Percentiles rank a stretch among this genome's conserved stretches.
Evolutionary conservation across 2,329 filamentous ascomycete genomes (phyloP).

Genomic region (Ascochyta fabae): DNA sequence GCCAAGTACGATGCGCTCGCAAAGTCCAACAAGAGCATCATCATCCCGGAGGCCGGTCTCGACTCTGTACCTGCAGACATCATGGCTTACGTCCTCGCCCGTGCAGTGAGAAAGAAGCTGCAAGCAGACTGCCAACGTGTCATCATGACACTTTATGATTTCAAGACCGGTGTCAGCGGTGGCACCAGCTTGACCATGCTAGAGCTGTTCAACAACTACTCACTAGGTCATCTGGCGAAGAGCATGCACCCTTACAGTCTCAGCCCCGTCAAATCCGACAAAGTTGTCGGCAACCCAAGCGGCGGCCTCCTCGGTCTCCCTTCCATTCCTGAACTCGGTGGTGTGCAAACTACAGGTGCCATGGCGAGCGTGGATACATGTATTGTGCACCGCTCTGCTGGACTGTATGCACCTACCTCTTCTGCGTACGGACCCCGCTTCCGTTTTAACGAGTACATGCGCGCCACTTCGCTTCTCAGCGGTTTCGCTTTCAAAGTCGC

Average conservation of each 20-base stretch:
- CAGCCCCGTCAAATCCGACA: slow-evolving; percentile 52
- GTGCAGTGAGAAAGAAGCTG: slow-evolving; percentile 60
- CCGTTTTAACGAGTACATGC: slow-evolving; percentile 63
- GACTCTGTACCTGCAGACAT: slow-evolving; percentile 68
- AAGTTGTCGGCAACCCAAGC: slow-evolving; percentile 42
- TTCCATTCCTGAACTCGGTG: slow-evolving; percentile 64
- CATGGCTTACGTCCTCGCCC: slow-evolving; percentile 60
- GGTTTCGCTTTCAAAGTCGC: slow-evolving; percentile 59
- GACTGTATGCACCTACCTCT: slow-evolving; percentile 54
- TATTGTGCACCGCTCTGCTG: slow-evolving; percentile 67
- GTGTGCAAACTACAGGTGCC: slow-evolving; percentile 62
- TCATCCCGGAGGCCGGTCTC: slow-evolving; percentile 65
- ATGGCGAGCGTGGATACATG: slow-evolving; percentile 61
- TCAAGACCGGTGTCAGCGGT: slow-evolving; percentile 59
- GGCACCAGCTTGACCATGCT: slow-evolving; percentile 71
- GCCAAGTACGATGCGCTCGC: slow-evolving; percentile 66
- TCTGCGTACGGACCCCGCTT: slow-evolving; percentile 62
- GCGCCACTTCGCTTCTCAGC: slow-evolving; percentile 56
- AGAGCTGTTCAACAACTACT: slow-evolving; percentile 58
- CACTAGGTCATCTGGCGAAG: slow-evolving; percentile 55
- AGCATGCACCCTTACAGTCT: slow-evolving; percentile 60
- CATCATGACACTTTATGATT: slow-evolving; percentile 59
- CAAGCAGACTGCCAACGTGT: slow-evolving; percentile 59
- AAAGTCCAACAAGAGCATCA: slow-evolving; percentile 65
- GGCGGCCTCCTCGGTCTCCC: slow-evolving; percentile 59